Base-by-base conservation (phyloP, 257 asterid species). In the Plantago major region DNA sequence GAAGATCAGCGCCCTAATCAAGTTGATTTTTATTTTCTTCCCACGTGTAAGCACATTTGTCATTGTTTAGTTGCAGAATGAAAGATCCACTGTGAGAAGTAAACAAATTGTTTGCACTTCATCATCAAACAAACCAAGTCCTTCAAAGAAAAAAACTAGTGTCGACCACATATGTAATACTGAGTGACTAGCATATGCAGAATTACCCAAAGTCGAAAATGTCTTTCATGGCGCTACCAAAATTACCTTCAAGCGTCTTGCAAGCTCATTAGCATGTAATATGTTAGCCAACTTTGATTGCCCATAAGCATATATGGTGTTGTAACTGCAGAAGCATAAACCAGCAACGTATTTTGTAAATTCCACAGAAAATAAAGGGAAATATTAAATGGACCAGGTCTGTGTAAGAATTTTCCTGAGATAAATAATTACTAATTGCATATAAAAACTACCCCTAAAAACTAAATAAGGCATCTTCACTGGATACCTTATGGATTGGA, bases 251-350 rank as follows among this genome's bases (percentile, higher is more conserved):
- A 88, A 73, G 30, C 78, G 79, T 60, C 76, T 81, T 5, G 89
- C 62, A 14, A 88, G 95, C 67, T 88, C 95, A 70, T 75, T 81
- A 7, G 89, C 84, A 11, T 88, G 96, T 76, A 88, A 71, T 68
- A 81, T 64, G 69, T 88, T 88, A 54, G 95, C 92, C 22, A 88
- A 84, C 82, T 88, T 88, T 47, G 96, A 88, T 70, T 85, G 95
- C 37, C 96, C 92, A 73, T 88, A 88, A 43, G 95, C 96, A n/a
- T 4, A 16, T 5, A 80, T 4, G 58, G 62, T 65, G 18, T 16
- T 58, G 73, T 87, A 84, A 67, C 93, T 87, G 84, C 60, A 72
- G 18, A 33, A 49, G 49, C 54, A 63, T 14, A 56, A 9, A 26
- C 26, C 28, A 58, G 42, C 10, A 11, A 46, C 14, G 33, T 58